Evolutionary conservation across 768 basidiomycete species (phyloP).

Genomic region (Filobasidium wieringae): DNA sequence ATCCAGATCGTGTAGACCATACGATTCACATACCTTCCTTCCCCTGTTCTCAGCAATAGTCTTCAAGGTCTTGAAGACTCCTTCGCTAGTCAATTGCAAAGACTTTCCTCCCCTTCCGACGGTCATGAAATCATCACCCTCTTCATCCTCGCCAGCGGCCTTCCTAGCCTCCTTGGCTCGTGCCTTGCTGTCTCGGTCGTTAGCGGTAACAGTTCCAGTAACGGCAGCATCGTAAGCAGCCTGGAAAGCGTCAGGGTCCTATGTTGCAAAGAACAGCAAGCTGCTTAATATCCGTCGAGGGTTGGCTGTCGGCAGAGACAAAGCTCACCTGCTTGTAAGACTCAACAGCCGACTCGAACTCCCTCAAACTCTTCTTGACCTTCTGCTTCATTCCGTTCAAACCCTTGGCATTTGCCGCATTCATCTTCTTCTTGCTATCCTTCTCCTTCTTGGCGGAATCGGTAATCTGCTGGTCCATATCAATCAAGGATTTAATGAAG

Average conservation of each 20-base stretch:
- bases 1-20: constrained; percentile 1
- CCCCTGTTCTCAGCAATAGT: constrained; percentile 87
- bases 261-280: background rate
- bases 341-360: constrained; percentile 69
- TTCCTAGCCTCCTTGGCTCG: constrained; percentile 38
- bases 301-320: background rate
- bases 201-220: constrained; percentile 40
- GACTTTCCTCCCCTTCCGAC: constrained; percentile 82
- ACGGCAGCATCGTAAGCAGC: constrained; percentile 50
- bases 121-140: constrained; percentile 59
- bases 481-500: constrained; percentile 36
- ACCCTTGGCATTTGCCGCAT: constrained; percentile 77
- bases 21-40: constrained; percentile 59
- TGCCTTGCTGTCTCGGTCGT: constrained; percentile 41
- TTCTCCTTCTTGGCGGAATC: constrained; percentile 71
- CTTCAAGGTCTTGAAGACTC: constrained; percentile 82
- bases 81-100: constrained; percentile 59
- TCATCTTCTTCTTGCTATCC: constrained; percentile 91
- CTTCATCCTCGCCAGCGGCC: constrained; percentile 33
- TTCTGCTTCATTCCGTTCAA: constrained; percentile 98
- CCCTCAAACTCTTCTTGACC: constrained; percentile 78
- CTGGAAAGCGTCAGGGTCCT: constrained; percentile 86
- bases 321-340: constrained; percentile 61
- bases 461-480: constrained; percentile 65
- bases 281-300: background rate